Evolutionary conservation across 176 grass and related monocot genomes (phyloP), one percentile per base, ranked within the genome.

Genomic region (Cenchrus americanus): DNA sequence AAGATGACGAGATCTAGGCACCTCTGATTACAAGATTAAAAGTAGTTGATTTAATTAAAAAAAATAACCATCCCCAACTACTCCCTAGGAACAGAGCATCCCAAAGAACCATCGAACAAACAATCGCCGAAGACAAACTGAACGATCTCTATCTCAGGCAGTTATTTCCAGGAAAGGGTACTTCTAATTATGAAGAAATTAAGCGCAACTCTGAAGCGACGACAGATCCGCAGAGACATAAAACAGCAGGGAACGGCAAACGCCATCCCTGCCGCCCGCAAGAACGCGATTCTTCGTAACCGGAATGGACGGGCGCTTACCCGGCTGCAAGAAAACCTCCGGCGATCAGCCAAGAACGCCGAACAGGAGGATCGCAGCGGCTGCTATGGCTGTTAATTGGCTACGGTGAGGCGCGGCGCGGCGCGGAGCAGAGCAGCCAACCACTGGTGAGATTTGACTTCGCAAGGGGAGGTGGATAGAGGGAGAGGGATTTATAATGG

Each of bases 401-500:
- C 18, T 55, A 53, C 6, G 73, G 53, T 10, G 64, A 43, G 17
- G 14, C 19, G 68, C 26, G 17, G 14, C 19, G 68, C 26, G 17
- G 59, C 51, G 62, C 68, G 77, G 62, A 57, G 52, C 34, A 10
- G 64, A 44, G 40, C 10, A 73, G 82, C 18, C 71, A 69, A 77
- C 30, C 57, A 32, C 61, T 48, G 87, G 46, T 10, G 69, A 24
- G 53, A 67, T 69, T 89, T 85, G 71, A 63, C 77, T 81, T 76
- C 6, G n/a, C 30, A 13, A 24, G 43, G 37, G 30, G 62, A 27
- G 69, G 14, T 9, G 85, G n/a, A 15, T 40, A 17, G 11, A 27
- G 24, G 13, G 27, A 34, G 71, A 40, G 40, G 6, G 11, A 68
- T 62, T 73, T 66, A 50, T 80, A 51, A 32, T 9, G 75, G 14